Percentiles rank a stretch among this genome's conserved stretches.
Evolutionary conservation across 1,139 yeast genomes (phyloP).

Genomic region (Debaryomycetaceae sp.): DNA sequence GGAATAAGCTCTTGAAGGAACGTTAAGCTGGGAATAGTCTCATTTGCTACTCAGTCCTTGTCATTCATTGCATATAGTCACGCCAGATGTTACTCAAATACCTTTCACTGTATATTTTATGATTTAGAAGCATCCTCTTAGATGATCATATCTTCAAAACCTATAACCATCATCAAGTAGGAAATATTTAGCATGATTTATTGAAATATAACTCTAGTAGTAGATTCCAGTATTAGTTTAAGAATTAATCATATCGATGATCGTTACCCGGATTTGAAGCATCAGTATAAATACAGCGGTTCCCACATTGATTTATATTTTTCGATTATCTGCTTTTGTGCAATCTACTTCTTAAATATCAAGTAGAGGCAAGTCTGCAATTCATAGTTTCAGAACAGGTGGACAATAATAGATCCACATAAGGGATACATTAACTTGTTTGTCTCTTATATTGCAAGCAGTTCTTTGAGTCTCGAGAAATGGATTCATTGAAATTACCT

Average conservation of each 20-base stretch:
- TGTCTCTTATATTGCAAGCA: slow-evolving; percentile 19
- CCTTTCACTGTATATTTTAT: too few relatives aligned
- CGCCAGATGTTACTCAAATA: slow-evolving; percentile 1
- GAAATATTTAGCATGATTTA: too few relatives aligned
- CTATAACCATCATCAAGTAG: too few relatives aligned
- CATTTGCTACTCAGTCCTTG: not conserved
- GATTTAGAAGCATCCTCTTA: too few relatives aligned
- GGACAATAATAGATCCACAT: slow-evolving; percentile 1
- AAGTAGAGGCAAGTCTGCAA: not conserved
- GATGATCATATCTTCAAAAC: too few relatives aligned
- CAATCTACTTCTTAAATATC: slow-evolving; percentile 1
- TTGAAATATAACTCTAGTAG: too few relatives aligned
- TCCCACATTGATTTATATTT: not conserved
- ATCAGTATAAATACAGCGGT: slow-evolving; percentile 4
- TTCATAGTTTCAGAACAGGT: not conserved
- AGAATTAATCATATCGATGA: not conserved
- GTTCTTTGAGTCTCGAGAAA: slow-evolving; percentile 14
- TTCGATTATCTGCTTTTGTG: slow-evolving; percentile 2
- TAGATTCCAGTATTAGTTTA: not conserved
- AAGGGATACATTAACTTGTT: slow-evolving; percentile 47
- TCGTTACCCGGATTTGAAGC: slow-evolving; percentile 5
- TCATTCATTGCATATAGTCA: not conserved
- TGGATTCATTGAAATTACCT: slow-evolving; percentile 76
- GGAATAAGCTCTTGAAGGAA: slow-evolving; percentile 74
- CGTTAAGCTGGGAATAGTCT: slow-evolving; percentile 29